Conservation (phyloP, 257 asterid genomes). For the Leonotis leonurus region DNA sequence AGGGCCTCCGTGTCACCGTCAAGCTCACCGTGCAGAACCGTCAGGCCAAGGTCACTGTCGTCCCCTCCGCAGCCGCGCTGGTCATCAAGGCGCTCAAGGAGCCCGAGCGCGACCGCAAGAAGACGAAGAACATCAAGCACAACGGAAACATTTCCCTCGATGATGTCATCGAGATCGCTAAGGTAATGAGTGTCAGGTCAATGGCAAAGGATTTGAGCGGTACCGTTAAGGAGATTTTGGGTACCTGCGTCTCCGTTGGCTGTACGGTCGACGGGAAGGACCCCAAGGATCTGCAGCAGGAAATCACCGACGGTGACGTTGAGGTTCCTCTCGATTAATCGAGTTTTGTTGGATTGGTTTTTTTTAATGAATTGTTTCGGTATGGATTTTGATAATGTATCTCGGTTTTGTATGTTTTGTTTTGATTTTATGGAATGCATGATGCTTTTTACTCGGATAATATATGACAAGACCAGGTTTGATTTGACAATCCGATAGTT, state of each 20-base stretch:
- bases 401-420: not conserved
- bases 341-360: not conserved
- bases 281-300: too few species aligned
- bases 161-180: too few species aligned
- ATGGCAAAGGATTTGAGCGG: slow-evolving; percentile 61
- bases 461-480: too few species aligned
- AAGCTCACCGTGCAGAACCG: slow-evolving; percentile 62
- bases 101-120: slow-evolving; percentile 67
- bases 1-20: slow-evolving; percentile 76
- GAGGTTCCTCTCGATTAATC: slow-evolving; percentile 47
- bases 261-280: slow-evolving; percentile 67
- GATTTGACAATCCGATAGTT: too few species aligned
- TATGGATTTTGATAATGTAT: not conserved
- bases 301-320: too few species aligned
- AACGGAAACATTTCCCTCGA: slow-evolving; percentile 55
- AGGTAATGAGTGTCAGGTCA: slow-evolving; percentile 45
- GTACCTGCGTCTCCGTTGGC: slow-evolving; percentile 62
- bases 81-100: slow-evolving; percentile 66
- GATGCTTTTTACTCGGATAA: too few species aligned
- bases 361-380: not conserved
- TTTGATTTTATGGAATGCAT: too few species aligned
- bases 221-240: slow-evolving; percentile 62
- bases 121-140: slow-evolving; percentile 58
- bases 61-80: slow-evolving; percentile 66
- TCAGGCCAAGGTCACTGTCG: slow-evolving; percentile 60